phyloP scores from a whole-genome alignment of 345 rosid genomes.

The Kernera saxatilis region DNA sequence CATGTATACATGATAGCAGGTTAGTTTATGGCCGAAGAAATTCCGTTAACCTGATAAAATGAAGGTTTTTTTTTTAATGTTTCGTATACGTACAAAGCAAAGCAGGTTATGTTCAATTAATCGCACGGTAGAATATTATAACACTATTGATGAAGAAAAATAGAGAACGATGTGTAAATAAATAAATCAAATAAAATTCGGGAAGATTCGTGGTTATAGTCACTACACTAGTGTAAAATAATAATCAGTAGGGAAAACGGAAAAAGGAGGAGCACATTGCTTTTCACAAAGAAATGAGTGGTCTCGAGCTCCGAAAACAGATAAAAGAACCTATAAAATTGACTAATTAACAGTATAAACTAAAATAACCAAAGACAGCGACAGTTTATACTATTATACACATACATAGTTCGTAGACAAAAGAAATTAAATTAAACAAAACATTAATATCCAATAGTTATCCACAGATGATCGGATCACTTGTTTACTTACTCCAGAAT shows the following conservation, averaged over 20 bases:
- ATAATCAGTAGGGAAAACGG: background rate
- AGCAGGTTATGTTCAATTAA: conserved; percentile 6
- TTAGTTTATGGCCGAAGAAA: background rate
- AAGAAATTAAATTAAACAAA: background rate
- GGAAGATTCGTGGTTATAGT: conserved; percentile 27
- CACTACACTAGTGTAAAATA: background rate
- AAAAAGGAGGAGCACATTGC: conserved; percentile 23
- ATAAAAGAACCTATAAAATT: conserved; percentile 15
- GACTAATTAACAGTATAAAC: conserved; percentile 25
- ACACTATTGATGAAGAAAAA: background rate
- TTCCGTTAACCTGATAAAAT: background rate
- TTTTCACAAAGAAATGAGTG: conserved; percentile 26
- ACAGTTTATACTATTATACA: background rate
- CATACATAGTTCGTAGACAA: background rate
- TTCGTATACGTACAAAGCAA: background rate
- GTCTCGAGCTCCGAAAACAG: conserved; percentile 36
- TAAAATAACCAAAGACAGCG: conserved; percentile 7
- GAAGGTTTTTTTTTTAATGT: background rate
- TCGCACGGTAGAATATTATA: background rate
- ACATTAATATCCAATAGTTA: conserved; percentile 18
- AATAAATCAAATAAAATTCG: background rate
- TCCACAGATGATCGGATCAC: conserved; percentile 19
- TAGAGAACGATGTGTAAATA: background rate
- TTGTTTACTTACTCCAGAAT: conserved; percentile 11
- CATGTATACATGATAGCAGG: no score